These are phyloP conservation scores for Barnettozyma wickerhamii DNA, from an alignment of 805 yeast genomes.

Conservation along the genomic window DNA sequence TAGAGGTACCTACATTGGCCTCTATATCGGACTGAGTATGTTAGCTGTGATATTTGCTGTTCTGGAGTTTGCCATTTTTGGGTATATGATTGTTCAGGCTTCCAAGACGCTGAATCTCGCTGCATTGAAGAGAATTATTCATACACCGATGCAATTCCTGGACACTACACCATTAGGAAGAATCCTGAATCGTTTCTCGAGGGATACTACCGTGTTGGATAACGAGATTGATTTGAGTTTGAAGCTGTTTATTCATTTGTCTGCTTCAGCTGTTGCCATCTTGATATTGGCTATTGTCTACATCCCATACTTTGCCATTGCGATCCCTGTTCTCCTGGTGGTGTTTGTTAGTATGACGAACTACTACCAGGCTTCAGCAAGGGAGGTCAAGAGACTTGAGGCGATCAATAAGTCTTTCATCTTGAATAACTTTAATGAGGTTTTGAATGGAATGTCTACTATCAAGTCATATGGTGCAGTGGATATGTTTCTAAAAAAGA, in stretches of 20 bases:
- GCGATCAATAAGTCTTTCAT: conserved; percentile 66
- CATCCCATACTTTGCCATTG: conserved; percentile 70
- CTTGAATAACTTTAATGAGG: conserved; percentile 66
- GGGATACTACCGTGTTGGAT: conserved; percentile 77
- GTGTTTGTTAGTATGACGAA: conserved; percentile 41
- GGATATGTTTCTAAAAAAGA: conserved; percentile 40
- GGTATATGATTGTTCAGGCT: conserved; percentile 10
- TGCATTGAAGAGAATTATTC: conserved; percentile 53
- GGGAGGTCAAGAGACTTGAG: conserved; percentile 76
- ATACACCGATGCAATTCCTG: conserved; percentile 74
- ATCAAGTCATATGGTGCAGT: conserved; percentile 52
- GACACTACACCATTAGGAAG: conserved; percentile 84
- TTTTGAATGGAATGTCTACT: conserved; percentile 57
- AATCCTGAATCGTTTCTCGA: conserved; percentile 74
- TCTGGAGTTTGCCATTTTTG: conserved; percentile 30
- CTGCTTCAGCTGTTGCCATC: conserved; percentile 49
- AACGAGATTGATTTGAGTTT: conserved; percentile 66
- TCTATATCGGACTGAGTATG: conserved; percentile 50
- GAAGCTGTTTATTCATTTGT: conserved; percentile 45
- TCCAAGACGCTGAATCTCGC: conserved; percentile 30
- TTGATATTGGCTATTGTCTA: conserved; percentile 60
- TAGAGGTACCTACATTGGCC: conserved; percentile 60
- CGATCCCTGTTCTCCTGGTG: conserved; percentile 38
- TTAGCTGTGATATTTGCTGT: conserved; percentile 39
- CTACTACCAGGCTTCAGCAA: conserved; percentile 62